Base-by-base conservation (phyloP, 352 stramenopile genomes). In the Thalassiosira gravida region DNA sequence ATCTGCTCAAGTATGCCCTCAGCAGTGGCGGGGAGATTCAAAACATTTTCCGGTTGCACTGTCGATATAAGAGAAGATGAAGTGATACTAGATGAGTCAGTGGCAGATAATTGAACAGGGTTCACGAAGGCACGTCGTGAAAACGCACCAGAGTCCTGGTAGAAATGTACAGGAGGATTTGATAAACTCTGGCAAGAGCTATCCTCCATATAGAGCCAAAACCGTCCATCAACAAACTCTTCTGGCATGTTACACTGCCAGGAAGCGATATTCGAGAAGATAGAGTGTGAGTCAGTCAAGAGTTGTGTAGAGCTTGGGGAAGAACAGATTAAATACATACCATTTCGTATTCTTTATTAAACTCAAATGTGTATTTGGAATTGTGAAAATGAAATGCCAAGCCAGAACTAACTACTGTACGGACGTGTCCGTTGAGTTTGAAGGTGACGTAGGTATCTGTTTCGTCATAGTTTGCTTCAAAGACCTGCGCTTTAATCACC, bases 341-440 rank as follows among this genome's bases (percentile, higher is more conserved):
- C 64, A 87, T 84, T n/a, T 66, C 13, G 68, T 87, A 84, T 49
- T 77, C 75, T 52, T 49, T 79, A 44, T 87, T 84, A 49, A 68
- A 84, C 24, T 87, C 65, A 39, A 87, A 79, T 14, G 62, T 42
- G 32, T 76, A 81, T 11, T 55, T 30, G 7, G 66, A 44, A 49
- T 66, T 66, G n/a, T n/a, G n/a, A n/a, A n/a, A n/a, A 14, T 62
- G 25, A 50, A 73, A 72, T 0, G 30, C 27, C 14, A 67, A 59
- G 16, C 44, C 53, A 5, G 20, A 25, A 16, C 7, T 50, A 13
- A 50, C 3, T 13, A 78, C 71, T 22, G 74, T 84, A 8, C 80
- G 67, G 16, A 87, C 58, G 27, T 77, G 62, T 24, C 80, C 80
- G 49, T 87, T 82, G 18, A 87, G 55, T 49, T 77, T 82, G 32